These are phyloP conservation scores for Colletotrichum paranaense DNA, from an alignment of 2,329 filamentous ascomycete genomes.

Conservation along the genomic window DNA sequence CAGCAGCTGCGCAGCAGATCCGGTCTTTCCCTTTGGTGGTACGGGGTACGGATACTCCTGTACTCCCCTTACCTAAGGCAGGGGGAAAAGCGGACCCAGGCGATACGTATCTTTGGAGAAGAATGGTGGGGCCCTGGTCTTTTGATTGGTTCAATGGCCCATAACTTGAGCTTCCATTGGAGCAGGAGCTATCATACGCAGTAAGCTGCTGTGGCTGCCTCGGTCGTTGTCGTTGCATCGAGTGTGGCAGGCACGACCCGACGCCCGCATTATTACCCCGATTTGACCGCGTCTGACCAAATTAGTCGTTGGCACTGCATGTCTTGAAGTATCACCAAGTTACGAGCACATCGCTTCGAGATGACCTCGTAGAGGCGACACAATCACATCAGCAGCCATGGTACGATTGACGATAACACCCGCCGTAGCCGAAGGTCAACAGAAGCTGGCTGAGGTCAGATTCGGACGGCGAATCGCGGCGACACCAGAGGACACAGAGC, in stretches of 20 bases:
- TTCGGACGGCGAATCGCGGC: constrained; percentile 25
- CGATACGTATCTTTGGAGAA: neutral
- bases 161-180: neutral
- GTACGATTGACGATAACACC: constrained; percentile 82
- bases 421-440: constrained; percentile 72
- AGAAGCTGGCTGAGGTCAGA: constrained; percentile 44
- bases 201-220: neutral
- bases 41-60: neutral
- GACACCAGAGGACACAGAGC: neutral
- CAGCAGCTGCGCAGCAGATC: neutral
- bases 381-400: constrained; percentile 59
- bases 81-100: neutral
- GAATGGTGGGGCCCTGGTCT: neutral
- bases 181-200: neutral
- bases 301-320: neutral
- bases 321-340: neutral
- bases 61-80: constrained; percentile 25
- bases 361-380: neutral
- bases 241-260: neutral
- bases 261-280: neutral
- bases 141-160: neutral
- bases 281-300: neutral
- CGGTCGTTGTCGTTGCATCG: constrained; percentile 4
- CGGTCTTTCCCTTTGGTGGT: constrained; percentile 7
- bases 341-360: neutral